phyloP scores from a whole-genome alignment of 2,329 filamentous ascomycete genomes.

The Neonectria magnoliae region DNA sequence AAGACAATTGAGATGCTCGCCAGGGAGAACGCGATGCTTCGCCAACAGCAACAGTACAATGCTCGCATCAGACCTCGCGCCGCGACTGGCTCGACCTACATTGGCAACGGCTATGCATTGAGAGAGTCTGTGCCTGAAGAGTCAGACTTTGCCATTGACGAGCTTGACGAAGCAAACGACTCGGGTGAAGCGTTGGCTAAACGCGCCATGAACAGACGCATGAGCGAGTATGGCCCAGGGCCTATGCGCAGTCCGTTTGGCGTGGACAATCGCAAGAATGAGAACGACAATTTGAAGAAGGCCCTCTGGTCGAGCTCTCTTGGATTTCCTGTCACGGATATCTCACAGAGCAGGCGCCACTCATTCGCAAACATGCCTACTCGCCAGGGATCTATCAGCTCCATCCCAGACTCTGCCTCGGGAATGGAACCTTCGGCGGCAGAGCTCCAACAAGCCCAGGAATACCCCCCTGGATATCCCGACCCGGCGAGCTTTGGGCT shows the following conservation, averaged over 20 bases:
- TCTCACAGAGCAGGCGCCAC: slow-evolving; percentile 80
- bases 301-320: slow-evolving; percentile 77
- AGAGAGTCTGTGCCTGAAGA: slow-evolving; percentile 71
- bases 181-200: slow-evolving; percentile 57
- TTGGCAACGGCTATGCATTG: slow-evolving; percentile 68
- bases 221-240: slow-evolving; percentile 65
- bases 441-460: slow-evolving; percentile 56
- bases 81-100: slow-evolving; percentile 64
- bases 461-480: slow-evolving; percentile 53
- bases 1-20: slow-evolving; percentile 72
- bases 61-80: slow-evolving; percentile 66
- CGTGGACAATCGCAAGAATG: slow-evolving; percentile 70
- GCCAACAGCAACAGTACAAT: slow-evolving; percentile 66
- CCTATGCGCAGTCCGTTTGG: slow-evolving; percentile 60
- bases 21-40: slow-evolving; percentile 70
- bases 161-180: slow-evolving; percentile 72
- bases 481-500: slow-evolving; percentile 52
- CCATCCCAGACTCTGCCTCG: slow-evolving; percentile 62
- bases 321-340: slow-evolving; percentile 71
- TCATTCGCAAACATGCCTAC: slow-evolving; percentile 79
- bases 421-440: slow-evolving; percentile 57
- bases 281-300: slow-evolving; percentile 68
- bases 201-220: slow-evolving; percentile 59
- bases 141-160: slow-evolving; percentile 78
- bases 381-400: slow-evolving; percentile 71